A percentile compares a stretch with the other conserved stretches of the same genome.
phyloP scores from a whole-genome alignment of 495 filamentous ascomycete species.

The Chaetomium cochliodes region DNA sequence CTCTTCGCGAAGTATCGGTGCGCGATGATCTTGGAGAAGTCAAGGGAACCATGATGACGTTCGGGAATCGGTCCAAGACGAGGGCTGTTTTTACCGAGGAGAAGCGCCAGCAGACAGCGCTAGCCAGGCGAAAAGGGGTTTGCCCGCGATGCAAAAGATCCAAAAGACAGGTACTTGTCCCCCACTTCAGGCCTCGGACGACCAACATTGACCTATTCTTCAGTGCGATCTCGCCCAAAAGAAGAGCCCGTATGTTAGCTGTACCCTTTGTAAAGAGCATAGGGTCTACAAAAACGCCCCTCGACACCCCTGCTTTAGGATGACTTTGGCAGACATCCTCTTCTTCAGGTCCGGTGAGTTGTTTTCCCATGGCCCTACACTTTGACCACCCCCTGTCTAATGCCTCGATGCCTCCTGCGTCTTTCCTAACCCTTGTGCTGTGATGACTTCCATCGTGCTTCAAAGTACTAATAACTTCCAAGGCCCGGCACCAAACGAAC shows the following conservation, averaged over 20 bases:
- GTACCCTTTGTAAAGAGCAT: conserved; percentile 24
- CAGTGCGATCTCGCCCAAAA: conserved; percentile 33
- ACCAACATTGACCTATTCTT: background rate
- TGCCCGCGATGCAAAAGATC: conserved; percentile 31
- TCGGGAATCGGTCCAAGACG: conserved; percentile 22
- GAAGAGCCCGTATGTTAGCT: conserved; percentile 23
- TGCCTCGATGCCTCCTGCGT: background rate
- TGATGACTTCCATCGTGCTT: background rate
- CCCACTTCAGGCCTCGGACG: background rate
- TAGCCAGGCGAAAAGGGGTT: conserved; percentile 31
- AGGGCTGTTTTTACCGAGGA: conserved; percentile 22
- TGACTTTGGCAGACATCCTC: conserved; percentile 26
- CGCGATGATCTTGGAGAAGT: conserved; percentile 23
- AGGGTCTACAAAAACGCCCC: conserved; percentile 29
- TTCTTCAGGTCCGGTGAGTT: conserved; percentile 33
- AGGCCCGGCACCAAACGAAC: conserved; percentile 36
- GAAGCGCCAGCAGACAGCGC: conserved; percentile 27
- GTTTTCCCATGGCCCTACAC: too few relatives aligned
- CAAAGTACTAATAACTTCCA: background rate
- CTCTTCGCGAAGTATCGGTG: conserved; percentile 19
- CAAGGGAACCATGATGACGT: conserved; percentile 27
- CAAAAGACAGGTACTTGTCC: conserved; percentile 30
- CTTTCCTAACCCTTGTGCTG: background rate
- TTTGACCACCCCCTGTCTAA: too few relatives aligned
- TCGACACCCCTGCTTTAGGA: conserved; percentile 32